Evolutionary conservation across 2,329 filamentous ascomycete genomes (phyloP).

Genomic region (Golovinomyces cichoracearum): DNA sequence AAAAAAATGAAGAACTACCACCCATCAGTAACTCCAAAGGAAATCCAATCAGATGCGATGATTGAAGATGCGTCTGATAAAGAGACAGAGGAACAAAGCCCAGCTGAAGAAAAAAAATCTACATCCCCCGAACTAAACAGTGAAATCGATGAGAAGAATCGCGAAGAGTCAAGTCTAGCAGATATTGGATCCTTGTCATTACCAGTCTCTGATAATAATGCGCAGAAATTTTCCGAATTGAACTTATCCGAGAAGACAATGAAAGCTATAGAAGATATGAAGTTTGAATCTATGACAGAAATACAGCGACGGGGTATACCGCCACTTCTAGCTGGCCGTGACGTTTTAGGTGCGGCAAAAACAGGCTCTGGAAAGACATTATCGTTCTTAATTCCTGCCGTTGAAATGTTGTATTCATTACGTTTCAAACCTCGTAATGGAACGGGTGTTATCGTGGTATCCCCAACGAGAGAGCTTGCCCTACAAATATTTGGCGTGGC

Average conservation of each 20-base stretch:
- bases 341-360: constrained; percentile 87
- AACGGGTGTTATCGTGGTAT: constrained; percentile 75
- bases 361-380: constrained; percentile 90
- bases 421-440: constrained; percentile 88
- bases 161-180: constrained; percentile 5
- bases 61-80: too few species aligned
- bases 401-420: constrained; percentile 76
- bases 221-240: constrained; percentile 25
- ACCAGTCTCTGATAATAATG: constrained; percentile 6
- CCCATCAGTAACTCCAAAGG: too few species aligned
- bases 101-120: too few species aligned
- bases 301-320: constrained; percentile 77
- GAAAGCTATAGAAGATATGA: constrained; percentile 50
- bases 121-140: too few species aligned
- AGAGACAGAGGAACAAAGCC: too few species aligned
- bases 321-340: constrained; percentile 63
- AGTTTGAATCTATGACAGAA: constrained; percentile 83
- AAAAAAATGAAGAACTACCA: too few species aligned
- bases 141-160: background rate
- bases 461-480: constrained; percentile 77
- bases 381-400: constrained; percentile 75
- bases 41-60: too few species aligned
- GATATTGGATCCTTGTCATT: constrained; percentile 8
- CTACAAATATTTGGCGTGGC: constrained; percentile 93
- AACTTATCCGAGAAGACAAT: constrained; percentile 71